Base-by-base conservation (phyloP, 2,329 filamentous ascomycete species). In the Mycosphaerella arachidis region DNA sequence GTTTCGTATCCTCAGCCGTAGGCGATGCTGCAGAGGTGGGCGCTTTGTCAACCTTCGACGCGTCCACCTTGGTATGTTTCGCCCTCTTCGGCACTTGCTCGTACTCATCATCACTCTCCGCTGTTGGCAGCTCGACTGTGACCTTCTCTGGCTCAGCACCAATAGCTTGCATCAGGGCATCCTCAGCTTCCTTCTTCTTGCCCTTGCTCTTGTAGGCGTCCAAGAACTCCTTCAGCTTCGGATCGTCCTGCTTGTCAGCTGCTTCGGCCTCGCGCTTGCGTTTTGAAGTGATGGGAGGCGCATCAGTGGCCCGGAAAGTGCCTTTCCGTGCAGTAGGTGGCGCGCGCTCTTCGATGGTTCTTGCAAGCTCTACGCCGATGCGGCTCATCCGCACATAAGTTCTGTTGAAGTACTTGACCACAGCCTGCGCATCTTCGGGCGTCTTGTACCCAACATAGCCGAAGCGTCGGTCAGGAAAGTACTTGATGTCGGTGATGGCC, bases 311-410 rank as follows among this genome's bases (percentile, higher is more conserved):
- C 30, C 27, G 70, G 18, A 70, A 62, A 46, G 65, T 35, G 31
- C 31, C 67, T 27, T 52, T 55, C 56, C 53, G 56, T 13, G 65
- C 65, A n/a, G 59, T 63, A 12, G 59, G 64, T 31, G 61, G 48
- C 50, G 57, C 59, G 6, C 63, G 84, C 73, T 79, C 69, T 40
- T 67, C 65, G 45, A 95, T 89, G 61, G 94, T 88, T 74, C 85
- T 87, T 58, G 94, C 94, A 71, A 94, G 79, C 78, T 97, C 92
- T 63, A 97, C 94, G 31, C 83, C 84, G 70, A 99, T 92, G 79
- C 88, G 95, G 59, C 92, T 96, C 90, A 97, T 94, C 69, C 92
- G 91, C 70, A 99, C 91, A 77, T 92, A 99, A 64, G 92, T 88
- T 74, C 86, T 91, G 81, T 99, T 92, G 82, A 97, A 97, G 79